These are phyloP conservation scores for Tulasnella sp. DNA, from an alignment of 768 basidiomycete species.

Conservation along the genomic window DNA sequence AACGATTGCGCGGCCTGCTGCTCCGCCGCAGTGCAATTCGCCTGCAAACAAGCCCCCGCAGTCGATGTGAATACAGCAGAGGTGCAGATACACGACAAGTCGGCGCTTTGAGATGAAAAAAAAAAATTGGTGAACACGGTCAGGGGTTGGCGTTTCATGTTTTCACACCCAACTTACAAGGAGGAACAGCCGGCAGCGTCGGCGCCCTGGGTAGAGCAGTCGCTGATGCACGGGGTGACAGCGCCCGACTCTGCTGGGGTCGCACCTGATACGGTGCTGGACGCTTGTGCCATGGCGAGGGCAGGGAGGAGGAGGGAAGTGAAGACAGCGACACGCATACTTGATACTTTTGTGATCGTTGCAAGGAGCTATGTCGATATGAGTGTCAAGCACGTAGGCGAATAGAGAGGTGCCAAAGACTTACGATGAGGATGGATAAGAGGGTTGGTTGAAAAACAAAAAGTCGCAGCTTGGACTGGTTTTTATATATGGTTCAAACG, in stretches of 20 bases:
- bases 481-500: not conserved
- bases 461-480: not conserved
- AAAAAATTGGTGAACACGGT: not conserved
- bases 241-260: not conserved
- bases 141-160: not conserved
- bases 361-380: too few species aligned
- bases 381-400: too few species aligned
- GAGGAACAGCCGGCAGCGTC: not conserved
- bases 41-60: not conserved
- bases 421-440: not conserved
- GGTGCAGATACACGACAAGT: not conserved
- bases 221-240: not conserved
- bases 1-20: not conserved
- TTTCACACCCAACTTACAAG: not conserved
- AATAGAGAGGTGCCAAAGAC: too few species aligned
- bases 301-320: not conserved
- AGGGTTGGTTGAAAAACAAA: not conserved
- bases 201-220: not conserved
- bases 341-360: not conserved
- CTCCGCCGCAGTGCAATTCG: not conserved
- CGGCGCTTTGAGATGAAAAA: not conserved
- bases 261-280: not conserved
- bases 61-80: not conserved
- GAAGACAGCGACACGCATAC: not conserved
- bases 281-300: not conserved